A percentile compares a stretch with the other conserved stretches of the same genome.
phyloP scores from a whole-genome alignment of 169 alveolate species.

The Cryptosporidium ubiquitum region DNA sequence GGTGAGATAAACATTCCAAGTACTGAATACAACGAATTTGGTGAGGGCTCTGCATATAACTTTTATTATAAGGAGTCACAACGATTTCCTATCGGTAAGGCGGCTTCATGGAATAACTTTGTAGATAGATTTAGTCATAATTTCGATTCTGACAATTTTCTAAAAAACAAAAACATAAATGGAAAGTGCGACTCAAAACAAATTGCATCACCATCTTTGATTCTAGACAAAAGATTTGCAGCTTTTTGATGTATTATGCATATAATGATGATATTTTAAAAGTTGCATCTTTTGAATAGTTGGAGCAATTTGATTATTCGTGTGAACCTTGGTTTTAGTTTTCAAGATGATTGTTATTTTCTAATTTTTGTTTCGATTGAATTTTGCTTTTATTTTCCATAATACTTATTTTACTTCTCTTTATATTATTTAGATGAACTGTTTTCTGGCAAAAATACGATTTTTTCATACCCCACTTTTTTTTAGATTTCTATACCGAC shows the following conservation, averaged over 20 bases:
- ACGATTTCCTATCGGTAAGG: background rate
- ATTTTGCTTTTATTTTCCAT: too few relatives aligned
- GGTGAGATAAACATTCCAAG: background rate
- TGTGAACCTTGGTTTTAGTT: background rate
- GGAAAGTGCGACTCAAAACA: background rate
- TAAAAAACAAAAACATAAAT: background rate
- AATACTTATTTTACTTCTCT: background rate
- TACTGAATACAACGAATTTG: background rate
- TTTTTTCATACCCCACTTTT: background rate
- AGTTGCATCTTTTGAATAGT: background rate
- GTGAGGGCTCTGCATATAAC: background rate
- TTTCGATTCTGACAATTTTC: background rate
- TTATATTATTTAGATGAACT: too few relatives aligned
- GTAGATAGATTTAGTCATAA: background rate
- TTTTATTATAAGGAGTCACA: background rate
- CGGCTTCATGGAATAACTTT: slow-evolving; percentile 2
- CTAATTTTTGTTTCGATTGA: background rate
- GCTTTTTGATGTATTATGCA: background rate
- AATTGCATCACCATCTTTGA: background rate
- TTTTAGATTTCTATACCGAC: background rate
- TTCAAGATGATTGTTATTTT: background rate
- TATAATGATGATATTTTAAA: background rate
- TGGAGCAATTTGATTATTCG: background rate
- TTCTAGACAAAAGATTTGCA: background rate
- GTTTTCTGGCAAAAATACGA: background rate